phyloP scores from a whole-genome alignment of 140 eudicot genomes.

The Senecio squalidus region DNA sequence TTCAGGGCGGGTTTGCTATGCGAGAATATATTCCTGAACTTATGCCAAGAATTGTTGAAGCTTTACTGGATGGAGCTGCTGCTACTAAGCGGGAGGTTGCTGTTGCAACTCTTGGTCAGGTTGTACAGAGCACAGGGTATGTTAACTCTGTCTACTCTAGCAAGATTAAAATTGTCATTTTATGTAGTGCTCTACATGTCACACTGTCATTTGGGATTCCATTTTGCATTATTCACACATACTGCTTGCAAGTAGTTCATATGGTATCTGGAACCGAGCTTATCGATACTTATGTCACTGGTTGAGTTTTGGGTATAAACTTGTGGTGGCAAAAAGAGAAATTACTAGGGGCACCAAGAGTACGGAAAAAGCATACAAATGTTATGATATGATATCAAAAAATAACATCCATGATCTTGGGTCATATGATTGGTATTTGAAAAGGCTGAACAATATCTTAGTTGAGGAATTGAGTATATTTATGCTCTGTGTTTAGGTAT shows the following conservation, averaged over 20 bases:
- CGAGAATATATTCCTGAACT: constrained; percentile 80
- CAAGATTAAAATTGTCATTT: neutral
- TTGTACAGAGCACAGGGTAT: constrained; percentile 99
- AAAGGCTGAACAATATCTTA: neutral
- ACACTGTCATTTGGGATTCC: neutral
- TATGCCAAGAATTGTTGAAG: constrained; percentile 92
- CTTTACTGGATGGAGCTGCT: constrained; percentile 93
- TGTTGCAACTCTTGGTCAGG: constrained; percentile 98
- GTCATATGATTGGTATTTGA: neutral
- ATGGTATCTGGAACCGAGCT: neutral
- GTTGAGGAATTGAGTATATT: neutral
- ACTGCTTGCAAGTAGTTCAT: neutral
- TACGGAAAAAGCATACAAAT: neutral
- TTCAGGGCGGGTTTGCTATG: constrained; percentile 99
- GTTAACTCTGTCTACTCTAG: constrained; percentile 18
- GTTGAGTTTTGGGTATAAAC: constrained; percentile 1
- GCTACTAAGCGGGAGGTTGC: constrained; percentile 97
- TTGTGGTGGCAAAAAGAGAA: neutral
- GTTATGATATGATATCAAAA: neutral
- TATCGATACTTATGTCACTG: constrained; percentile 7
- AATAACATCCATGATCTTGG: neutral
- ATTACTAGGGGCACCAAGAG: neutral
- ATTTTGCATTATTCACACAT: too few species aligned
- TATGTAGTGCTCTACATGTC: neutral
- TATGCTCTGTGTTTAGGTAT: neutral